Evolutionary conservation across 768 basidiomycete species (phyloP).

Genomic region (Trametes cingulata): DNA sequence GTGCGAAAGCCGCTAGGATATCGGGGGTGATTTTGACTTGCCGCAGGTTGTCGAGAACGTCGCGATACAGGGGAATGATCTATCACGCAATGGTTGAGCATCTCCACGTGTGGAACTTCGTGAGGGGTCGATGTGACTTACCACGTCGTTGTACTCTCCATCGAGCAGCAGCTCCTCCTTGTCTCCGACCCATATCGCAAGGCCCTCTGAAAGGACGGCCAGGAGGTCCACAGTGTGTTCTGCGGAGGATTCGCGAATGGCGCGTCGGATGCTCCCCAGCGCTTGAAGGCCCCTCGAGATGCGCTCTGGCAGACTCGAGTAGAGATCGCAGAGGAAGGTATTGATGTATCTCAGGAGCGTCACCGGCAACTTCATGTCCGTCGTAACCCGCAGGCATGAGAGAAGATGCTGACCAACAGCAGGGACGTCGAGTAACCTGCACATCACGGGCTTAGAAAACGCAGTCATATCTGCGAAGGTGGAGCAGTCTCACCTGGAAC

Average conservation of each 20-base stretch:
- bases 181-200: conserved; percentile 58
- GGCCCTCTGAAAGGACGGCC: conserved; percentile 36
- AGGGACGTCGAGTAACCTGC: conserved; percentile 2
- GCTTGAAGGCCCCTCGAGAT: neutral
- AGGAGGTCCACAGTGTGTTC: conserved; percentile 22
- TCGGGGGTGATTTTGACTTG: conserved; percentile 41
- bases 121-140: too few species aligned
- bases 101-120: too few species aligned
- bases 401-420: conserved; percentile 6
- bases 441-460: neutral
- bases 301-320: neutral
- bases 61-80: conserved; percentile 43
- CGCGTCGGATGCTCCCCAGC: neutral
- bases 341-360: conserved; percentile 1
- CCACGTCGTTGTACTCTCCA: conserved; percentile 49
- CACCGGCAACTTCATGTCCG: neutral
- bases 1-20: conserved; percentile 42
- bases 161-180: conserved; percentile 40
- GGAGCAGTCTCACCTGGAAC: neutral
- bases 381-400: neutral
- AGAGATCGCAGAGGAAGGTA: conserved; percentile 12
- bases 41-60: conserved; percentile 42
- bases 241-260: neutral
- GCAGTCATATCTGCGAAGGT: too few species aligned
- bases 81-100: neutral